Conservation (phyloP, 2,329 filamentous ascomycete species). For the Acrocalymma vagum region DNA sequence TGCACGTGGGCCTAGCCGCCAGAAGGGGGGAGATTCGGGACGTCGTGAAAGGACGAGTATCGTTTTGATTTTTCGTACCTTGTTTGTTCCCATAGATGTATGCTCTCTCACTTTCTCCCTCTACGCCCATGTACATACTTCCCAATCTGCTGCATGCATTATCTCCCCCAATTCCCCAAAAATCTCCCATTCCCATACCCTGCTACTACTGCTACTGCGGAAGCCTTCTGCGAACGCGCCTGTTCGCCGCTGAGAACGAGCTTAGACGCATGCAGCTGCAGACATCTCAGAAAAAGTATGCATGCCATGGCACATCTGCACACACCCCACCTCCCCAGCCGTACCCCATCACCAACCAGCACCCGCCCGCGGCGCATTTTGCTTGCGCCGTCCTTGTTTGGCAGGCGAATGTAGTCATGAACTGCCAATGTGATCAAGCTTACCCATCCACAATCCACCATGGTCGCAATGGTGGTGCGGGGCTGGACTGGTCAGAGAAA, state of each 20-base stretch:
- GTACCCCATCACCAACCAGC: slow-evolving; percentile 22
- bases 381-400: slow-evolving; percentile 22
- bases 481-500: no score
- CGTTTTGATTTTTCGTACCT: background rate
- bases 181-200: background rate
- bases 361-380: slow-evolving; percentile 8
- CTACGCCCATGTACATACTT: no score
- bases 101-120: no score
- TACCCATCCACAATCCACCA: no score
- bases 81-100: background rate
- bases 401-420: no score
- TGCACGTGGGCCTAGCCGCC: slow-evolving; percentile 28
- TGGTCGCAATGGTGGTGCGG: no score
- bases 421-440: no score
- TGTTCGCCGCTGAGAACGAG: slow-evolving; percentile 29
- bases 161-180: no score
- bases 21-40: slow-evolving; percentile 9
- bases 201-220: slow-evolving; percentile 5
- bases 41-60: no score
- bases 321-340: slow-evolving; percentile 31
- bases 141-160: no score
- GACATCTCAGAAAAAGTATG: slow-evolving; percentile 22
- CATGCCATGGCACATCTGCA: slow-evolving; percentile 31
- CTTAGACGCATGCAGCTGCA: slow-evolving; percentile 30
- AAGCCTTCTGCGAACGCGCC: slow-evolving; percentile 25